phyloP scores from a whole-genome alignment of 2,329 filamentous ascomycete genomes.

The Cryphonectria naterciae region DNA sequence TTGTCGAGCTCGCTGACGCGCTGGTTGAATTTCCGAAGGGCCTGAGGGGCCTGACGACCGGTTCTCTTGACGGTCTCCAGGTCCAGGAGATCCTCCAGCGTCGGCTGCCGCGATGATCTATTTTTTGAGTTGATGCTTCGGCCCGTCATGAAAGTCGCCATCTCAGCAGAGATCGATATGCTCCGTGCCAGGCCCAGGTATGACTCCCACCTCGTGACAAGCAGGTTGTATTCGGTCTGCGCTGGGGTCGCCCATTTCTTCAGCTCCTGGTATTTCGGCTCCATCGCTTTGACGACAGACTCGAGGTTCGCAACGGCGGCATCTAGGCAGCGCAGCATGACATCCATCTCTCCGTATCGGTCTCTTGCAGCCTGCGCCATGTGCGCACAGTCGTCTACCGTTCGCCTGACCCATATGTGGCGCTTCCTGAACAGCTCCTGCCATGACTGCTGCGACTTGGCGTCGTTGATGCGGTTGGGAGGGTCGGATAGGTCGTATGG shows the following conservation, averaged over 20 bases:
- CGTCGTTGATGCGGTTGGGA: slow-evolving; percentile 82
- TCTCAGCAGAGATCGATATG: slow-evolving; percentile 67
- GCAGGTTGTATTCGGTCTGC: slow-evolving; percentile 67
- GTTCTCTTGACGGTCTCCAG: slow-evolving; percentile 73
- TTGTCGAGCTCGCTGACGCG: slow-evolving; percentile 66
- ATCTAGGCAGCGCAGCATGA: slow-evolving; percentile 78
- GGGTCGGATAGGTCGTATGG: slow-evolving; percentile 65
- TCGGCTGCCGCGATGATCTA: slow-evolving; percentile 54
- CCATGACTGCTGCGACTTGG: slow-evolving; percentile 85
- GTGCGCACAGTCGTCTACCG: slow-evolving; percentile 70
- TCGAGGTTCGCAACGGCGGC: slow-evolving; percentile 87
- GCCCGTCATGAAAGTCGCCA: slow-evolving; percentile 68
- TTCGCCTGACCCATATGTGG: slow-evolving; percentile 74
- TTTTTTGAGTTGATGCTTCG: slow-evolving; percentile 46
- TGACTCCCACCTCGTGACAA: slow-evolving; percentile 69
- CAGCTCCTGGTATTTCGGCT: slow-evolving; percentile 72
- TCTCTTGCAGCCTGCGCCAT: slow-evolving; percentile 67
- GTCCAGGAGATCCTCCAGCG: slow-evolving; percentile 77
- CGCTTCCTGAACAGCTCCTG: slow-evolving; percentile 82
- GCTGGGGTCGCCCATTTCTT: slow-evolving; percentile 72
- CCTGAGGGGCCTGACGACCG: slow-evolving; percentile 64
- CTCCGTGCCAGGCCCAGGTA: slow-evolving; percentile 67
- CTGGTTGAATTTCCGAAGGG: slow-evolving; percentile 62
- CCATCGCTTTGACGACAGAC: slow-evolving; percentile 71
- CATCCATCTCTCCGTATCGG: slow-evolving; percentile 72